These are phyloP conservation scores for Ceratobasidium sp. DNA, from an alignment of 1,284 basidiomycete genomes.

Conservation along the genomic window DNA sequence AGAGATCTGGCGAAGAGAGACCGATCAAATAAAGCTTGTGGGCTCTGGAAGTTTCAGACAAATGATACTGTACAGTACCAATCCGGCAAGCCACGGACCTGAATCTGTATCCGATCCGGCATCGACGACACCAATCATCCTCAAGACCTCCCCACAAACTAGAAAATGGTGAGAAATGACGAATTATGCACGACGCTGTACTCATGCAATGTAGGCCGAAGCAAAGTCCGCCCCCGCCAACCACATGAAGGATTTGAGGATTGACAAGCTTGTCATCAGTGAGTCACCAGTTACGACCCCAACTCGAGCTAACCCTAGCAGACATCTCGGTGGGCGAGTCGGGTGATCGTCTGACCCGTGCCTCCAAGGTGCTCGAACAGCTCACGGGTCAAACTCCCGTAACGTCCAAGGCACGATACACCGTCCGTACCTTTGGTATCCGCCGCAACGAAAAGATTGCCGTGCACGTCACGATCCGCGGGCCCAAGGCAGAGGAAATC, in stretches of 20 bases:
- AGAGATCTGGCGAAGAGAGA: neutral
- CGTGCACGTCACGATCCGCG: constrained; percentile 98
- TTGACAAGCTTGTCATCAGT: constrained; percentile 99
- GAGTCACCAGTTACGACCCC: constrained; percentile 52
- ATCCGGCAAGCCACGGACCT: constrained; percentile 5
- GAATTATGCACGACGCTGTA: neutral
- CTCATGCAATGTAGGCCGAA: constrained; percentile 67
- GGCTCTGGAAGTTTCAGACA: constrained; percentile 13
- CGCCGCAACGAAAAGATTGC: constrained; percentile 99
- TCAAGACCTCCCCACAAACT: constrained; percentile 27
- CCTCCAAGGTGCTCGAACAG: constrained; percentile 99
- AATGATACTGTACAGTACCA: constrained; percentile 15
- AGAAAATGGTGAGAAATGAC: constrained; percentile 27
- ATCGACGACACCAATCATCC: constrained; percentile 7
- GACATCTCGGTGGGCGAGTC: constrained; percentile 99
- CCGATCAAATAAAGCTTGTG: constrained; percentile 15
- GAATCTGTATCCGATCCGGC: constrained; percentile 26
- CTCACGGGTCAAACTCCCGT: constrained; percentile 99
- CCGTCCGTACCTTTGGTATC: constrained; percentile 98
- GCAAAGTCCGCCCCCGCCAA: constrained; percentile 87
- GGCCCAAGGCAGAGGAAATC: constrained; percentile 99
- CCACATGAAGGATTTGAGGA: constrained; percentile 94
- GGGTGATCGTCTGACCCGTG: constrained; percentile 98
- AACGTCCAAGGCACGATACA: constrained; percentile 99
- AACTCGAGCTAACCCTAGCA: constrained; percentile 47